Evolutionary conservation across 257 asterid species (phyloP).

Genomic region (Pogostemon cablin): DNA sequence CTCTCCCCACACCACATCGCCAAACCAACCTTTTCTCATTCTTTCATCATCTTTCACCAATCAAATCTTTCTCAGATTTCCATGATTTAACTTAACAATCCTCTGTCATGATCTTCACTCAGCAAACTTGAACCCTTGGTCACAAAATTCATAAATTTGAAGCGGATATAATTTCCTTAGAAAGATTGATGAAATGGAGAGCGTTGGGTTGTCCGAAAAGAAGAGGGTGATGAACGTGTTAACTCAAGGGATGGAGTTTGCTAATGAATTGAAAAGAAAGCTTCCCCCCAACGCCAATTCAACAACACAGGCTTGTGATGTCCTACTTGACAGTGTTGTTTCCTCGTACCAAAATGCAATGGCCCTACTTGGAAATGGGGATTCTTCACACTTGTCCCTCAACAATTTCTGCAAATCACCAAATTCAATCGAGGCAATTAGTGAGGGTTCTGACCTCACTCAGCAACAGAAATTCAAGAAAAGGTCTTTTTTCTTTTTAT

Average conservation of each 20-base stretch:
- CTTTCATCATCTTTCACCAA: conserved; percentile 15
- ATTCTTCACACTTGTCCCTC: conserved; percentile 20
- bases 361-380: conserved; percentile 36
- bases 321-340: conserved; percentile 53
- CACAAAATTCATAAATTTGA: not conserved
- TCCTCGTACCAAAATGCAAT: conserved; percentile 71
- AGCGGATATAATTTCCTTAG: not conserved
- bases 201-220: conserved; percentile 35
- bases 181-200: conserved; percentile 44
- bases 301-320: conserved; percentile 40
- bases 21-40: conserved; percentile 19
- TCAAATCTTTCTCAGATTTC: conserved; percentile 18
- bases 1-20: not conserved
- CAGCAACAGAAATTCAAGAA: conserved; percentile 50
- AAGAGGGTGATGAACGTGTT: conserved; percentile 46
- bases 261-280: conserved; percentile 58
- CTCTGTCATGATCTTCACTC: conserved; percentile 23
- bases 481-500: conserved; percentile 38
- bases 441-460: conserved; percentile 45
- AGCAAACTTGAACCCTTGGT: conserved; percentile 17
- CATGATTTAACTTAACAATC: not conserved
- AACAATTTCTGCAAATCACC: conserved; percentile 32
- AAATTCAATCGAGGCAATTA: conserved; percentile 34
- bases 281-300: conserved; percentile 41
- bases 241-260: conserved; percentile 69